These are phyloP conservation scores for Pythium folliculosum DNA, from an alignment of 352 stramenopile species.

Conservation along the genomic window DNA sequence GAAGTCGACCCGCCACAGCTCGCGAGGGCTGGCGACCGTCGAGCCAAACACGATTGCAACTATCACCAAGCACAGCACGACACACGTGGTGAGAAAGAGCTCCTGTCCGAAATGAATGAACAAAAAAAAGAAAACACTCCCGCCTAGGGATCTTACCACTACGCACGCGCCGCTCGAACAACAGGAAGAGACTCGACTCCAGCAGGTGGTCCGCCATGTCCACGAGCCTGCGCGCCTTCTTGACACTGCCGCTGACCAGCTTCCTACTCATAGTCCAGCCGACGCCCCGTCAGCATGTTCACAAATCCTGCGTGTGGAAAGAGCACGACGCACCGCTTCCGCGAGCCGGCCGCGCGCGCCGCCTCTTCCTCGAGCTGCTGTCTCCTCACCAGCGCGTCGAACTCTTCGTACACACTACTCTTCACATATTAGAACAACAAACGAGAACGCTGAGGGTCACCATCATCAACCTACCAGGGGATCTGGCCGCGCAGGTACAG, in stretches of 20 bases:
- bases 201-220: slow-evolving; percentile 39
- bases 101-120: neutral
- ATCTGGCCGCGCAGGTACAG: slow-evolving; percentile 71
- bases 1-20: slow-evolving; percentile 60
- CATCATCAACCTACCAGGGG: slow-evolving; percentile 39
- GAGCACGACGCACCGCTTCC: slow-evolving; percentile 11
- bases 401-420: slow-evolving; percentile 51
- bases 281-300: neutral
- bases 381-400: slow-evolving; percentile 33
- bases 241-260: slow-evolving; percentile 33
- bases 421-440: neutral
- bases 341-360: slow-evolving; percentile 6
- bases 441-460: neutral
- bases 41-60: slow-evolving; percentile 63
- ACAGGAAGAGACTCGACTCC: slow-evolving; percentile 23
- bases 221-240: slow-evolving; percentile 56
- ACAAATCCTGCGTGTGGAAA: neutral
- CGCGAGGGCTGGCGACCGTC: slow-evolving; percentile 52
- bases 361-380: slow-evolving; percentile 24
- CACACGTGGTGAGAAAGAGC: no score
- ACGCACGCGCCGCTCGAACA: slow-evolving; percentile 37
- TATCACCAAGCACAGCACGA: neutral
- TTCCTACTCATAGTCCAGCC: slow-evolving; percentile 24
- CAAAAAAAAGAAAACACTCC: neutral
- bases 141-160: slow-evolving; percentile 8